phyloP scores from a whole-genome alignment of 495 filamentous ascomycete genomes.

The Xylaria castorea region DNA sequence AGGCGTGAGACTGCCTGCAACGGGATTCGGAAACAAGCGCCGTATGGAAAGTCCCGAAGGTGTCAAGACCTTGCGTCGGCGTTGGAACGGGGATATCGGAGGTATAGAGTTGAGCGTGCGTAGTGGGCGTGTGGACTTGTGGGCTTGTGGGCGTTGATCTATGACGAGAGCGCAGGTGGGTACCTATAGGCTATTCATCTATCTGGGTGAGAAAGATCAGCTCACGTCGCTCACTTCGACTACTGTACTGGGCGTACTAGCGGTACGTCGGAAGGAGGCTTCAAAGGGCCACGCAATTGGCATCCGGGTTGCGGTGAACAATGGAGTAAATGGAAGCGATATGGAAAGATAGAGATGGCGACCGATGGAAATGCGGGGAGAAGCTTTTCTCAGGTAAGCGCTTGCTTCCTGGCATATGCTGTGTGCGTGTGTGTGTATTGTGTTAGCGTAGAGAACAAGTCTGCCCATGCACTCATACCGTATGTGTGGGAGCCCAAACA shows the following conservation, averaged over 20 bases:
- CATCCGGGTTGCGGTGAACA: slow-evolving; percentile 12
- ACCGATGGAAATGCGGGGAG: slow-evolving; percentile 41
- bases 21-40: slow-evolving; percentile 5
- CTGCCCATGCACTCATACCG: slow-evolving; percentile 8
- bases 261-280: neutral
- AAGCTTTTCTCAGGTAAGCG: slow-evolving; percentile 32
- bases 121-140: neutral
- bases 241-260: neutral
- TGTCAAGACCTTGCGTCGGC: slow-evolving; percentile 11
- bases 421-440: slow-evolving; percentile 1
- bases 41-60: slow-evolving; percentile 4
- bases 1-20: slow-evolving; percentile 20
- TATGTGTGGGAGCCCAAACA: neutral
- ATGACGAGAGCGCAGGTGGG: slow-evolving; percentile 27
- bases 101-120: slow-evolving; percentile 5
- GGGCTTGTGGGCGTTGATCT: slow-evolving; percentile 18
- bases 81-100: slow-evolving; percentile 29
- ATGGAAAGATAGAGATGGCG: slow-evolving; percentile 34
- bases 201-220: slow-evolving; percentile 19
- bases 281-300: slow-evolving; percentile 19
- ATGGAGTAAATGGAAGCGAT: slow-evolving; percentile 37
- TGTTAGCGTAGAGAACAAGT: slow-evolving; percentile 9
- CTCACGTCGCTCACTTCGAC: slow-evolving; percentile 17
- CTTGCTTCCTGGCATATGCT: slow-evolving; percentile 16
- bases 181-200: slow-evolving; percentile 20